A percentile compares a stretch with the other conserved stretches of the same genome.
Evolutionary conservation across 306 rosid species (phyloP).

Genomic region (Astragalus glycyphyllos): DNA sequence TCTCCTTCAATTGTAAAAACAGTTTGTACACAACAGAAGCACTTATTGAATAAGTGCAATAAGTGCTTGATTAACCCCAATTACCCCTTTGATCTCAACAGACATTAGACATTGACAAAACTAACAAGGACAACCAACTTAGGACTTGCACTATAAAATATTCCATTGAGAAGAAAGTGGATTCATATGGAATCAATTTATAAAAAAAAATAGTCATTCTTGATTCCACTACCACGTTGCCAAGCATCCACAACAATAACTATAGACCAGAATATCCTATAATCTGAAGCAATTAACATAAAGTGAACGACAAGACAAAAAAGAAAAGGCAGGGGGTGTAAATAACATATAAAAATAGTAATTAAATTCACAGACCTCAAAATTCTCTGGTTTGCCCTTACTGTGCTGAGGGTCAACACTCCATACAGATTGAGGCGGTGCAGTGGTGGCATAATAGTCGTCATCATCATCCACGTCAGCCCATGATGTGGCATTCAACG

Average conservation of each 20-base stretch:
- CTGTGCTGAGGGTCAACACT: constrained; percentile 56
- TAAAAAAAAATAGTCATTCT: background rate
- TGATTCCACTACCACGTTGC: background rate
- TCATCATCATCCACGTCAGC: constrained; percentile 96
- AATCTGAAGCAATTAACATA: background rate
- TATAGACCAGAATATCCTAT: background rate
- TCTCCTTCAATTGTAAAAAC: too few relatives aligned
- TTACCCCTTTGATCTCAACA: too few relatives aligned
- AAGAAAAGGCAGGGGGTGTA: background rate
- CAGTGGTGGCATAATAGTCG: constrained; percentile 75
- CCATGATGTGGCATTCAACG: constrained; percentile 76
- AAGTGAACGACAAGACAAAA: background rate
- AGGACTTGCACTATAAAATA: too few relatives aligned
- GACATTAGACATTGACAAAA: too few relatives aligned
- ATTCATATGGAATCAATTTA: too few relatives aligned
- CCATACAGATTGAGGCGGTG: constrained; percentile 81
- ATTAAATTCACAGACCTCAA: constrained; percentile 63
- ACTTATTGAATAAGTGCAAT: too few relatives aligned
- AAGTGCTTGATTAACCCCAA: too few relatives aligned
- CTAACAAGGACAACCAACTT: too few relatives aligned
- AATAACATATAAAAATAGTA: background rate
- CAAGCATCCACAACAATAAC: background rate
- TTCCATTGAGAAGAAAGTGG: too few relatives aligned
- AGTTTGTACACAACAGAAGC: too few relatives aligned
- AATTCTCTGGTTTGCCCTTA: constrained; percentile 50